phyloP scores from a whole-genome alignment of 257 asterid species.

The Penstemon davidsonii region DNA sequence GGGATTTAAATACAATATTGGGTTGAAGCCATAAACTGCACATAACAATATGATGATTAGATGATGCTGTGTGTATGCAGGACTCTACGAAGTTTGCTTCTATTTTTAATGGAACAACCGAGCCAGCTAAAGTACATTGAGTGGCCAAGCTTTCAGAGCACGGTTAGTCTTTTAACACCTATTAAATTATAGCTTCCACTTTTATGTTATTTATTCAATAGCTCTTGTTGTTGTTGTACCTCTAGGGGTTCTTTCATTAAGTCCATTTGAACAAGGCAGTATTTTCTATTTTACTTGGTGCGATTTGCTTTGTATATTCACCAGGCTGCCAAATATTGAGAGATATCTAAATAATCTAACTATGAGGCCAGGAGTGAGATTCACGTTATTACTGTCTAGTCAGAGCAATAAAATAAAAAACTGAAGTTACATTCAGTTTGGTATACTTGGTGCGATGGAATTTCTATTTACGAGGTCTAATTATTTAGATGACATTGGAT shows the following conservation, averaged over 20 bases:
- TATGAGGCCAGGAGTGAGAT: not conserved
- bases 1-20: constrained; percentile 2
- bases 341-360: not conserved
- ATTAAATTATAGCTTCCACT: constrained; percentile 4
- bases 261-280: not conserved
- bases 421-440: not conserved
- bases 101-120: constrained; percentile 50
- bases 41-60: constrained; percentile 27
- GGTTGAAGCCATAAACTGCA: constrained; percentile 16
- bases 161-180: constrained; percentile 41
- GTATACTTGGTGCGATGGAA: not conserved
- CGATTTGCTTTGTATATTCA: constrained; percentile 11
- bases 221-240: not conserved
- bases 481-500: too few species aligned
- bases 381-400: not conserved
- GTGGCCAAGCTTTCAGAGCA: constrained; percentile 62
- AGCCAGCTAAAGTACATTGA: constrained; percentile 59
- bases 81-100: constrained; percentile 46
- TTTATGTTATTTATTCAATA: not conserved
- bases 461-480: not conserved
- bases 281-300: not conserved
- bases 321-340: not conserved
- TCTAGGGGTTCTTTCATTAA: not conserved
- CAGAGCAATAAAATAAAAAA: too few species aligned
- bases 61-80: constrained; percentile 36